Evolutionary conservation across 495 filamentous ascomycete species (phyloP).

Genomic region (Aspergillus carlsbadensis): DNA sequence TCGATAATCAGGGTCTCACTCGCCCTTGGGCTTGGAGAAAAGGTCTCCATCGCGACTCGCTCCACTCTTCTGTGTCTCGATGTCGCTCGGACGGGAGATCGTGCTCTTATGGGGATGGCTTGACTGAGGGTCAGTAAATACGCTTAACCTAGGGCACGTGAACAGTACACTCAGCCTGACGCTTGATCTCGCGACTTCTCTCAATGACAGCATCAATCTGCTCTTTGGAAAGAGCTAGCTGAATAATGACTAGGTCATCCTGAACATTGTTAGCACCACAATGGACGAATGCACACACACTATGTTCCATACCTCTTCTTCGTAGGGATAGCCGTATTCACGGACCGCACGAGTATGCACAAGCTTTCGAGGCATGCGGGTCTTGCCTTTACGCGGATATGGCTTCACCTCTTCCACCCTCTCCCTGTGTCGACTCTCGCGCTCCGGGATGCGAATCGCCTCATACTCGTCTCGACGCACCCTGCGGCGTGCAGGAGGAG

Average conservation of each 20-base stretch:
- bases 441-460: slow-evolving; percentile 68
- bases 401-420: slow-evolving; percentile 43
- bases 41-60: slow-evolving; percentile 26
- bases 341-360: slow-evolving; percentile 75
- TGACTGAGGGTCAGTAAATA: slow-evolving; percentile 6
- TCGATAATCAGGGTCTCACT: slow-evolving; percentile 31
- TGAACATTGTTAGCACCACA: slow-evolving; percentile 28
- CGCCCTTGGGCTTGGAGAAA: slow-evolving; percentile 27
- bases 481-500: slow-evolving; percentile 32
- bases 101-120: slow-evolving; percentile 32
- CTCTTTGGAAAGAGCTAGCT: slow-evolving; percentile 77
- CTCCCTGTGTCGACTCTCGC: slow-evolving; percentile 43
- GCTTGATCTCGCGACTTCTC: slow-evolving; percentile 66
- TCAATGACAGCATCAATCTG: slow-evolving; percentile 88
- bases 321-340: slow-evolving; percentile 80
- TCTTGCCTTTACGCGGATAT: slow-evolving; percentile 84
- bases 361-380: slow-evolving; percentile 73
- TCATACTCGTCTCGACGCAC: slow-evolving; percentile 54
- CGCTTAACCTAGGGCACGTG: slow-evolving; percentile 8
- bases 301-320: slow-evolving; percentile 65
- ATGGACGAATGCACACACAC: neutral
- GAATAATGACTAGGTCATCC: slow-evolving; percentile 76
- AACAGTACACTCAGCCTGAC: slow-evolving; percentile 34
- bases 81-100: slow-evolving; percentile 28
- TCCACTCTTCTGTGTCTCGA: slow-evolving; percentile 32